A percentile compares a stretch with the other conserved stretches of the same genome.
phyloP scores from a whole-genome alignment of 345 rosid species.

The Bretschneidera sinensis region DNA sequence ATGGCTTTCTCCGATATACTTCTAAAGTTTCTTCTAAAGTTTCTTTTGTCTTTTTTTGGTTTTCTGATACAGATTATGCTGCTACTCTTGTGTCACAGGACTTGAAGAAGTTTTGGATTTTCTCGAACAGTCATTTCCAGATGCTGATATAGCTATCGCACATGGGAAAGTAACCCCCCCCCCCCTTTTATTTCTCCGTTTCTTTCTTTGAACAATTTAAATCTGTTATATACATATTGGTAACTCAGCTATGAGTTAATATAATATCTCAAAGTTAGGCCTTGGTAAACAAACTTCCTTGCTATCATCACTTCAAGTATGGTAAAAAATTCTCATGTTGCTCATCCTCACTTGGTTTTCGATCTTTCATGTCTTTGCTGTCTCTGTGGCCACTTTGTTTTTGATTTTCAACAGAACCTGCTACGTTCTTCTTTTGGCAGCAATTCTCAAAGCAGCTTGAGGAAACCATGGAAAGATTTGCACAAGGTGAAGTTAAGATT shows the following conservation, averaged over 20 bases:
- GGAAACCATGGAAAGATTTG: slow-evolving; percentile 92
- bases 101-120: slow-evolving; percentile 81
- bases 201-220: slow-evolving; percentile 7
- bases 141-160: slow-evolving; percentile 77
- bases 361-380: not conserved
- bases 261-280: not conserved
- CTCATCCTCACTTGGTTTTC: not conserved
- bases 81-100: slow-evolving; percentile 43
- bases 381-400: not conserved
- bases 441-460: slow-evolving; percentile 89
- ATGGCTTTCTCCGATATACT: not conserved
- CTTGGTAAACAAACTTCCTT: not conserved
- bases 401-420: slow-evolving; percentile 1
- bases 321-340: not conserved
- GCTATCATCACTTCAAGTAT: not conserved
- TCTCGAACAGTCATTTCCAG: slow-evolving; percentile 69
- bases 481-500: slow-evolving; percentile 71
- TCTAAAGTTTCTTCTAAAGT: not conserved
- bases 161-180: slow-evolving; percentile 87
- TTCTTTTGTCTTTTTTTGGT: too few species aligned
- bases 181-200: too few species aligned
- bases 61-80: not conserved
- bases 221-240: not conserved
- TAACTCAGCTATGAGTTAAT: not conserved
- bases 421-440: slow-evolving; percentile 38